Conservation (phyloP, 805 yeast genomes). For the Groenewaldozyma salmanticensis region DNA sequence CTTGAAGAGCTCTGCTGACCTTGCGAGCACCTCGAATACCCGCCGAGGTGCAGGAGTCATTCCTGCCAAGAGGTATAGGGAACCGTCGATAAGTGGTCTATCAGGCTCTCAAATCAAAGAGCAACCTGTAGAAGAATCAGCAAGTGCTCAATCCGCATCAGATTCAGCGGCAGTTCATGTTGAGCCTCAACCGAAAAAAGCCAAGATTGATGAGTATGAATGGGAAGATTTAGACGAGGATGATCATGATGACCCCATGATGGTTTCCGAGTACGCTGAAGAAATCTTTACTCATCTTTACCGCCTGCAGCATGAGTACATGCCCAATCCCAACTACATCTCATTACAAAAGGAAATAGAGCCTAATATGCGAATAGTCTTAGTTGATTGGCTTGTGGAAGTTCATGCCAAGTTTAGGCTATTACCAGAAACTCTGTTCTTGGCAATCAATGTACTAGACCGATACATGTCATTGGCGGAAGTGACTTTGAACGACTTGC, state of each 20-base stretch:
- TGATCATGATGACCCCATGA: constrained; percentile 40
- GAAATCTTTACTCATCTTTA: constrained; percentile 79
- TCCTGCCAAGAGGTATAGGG: background rate
- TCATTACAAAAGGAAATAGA: constrained; percentile 43
- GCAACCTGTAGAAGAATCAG: too few species aligned
- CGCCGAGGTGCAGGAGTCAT: background rate
- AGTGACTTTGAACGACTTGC: constrained; percentile 70
- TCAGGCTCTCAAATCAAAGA: too few species aligned
- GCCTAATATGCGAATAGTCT: constrained; percentile 59
- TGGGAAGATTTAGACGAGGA: constrained; percentile 28
- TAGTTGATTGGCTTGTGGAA: constrained; percentile 91
- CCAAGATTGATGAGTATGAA: constrained; percentile 7
- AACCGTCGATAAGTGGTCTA: background rate
- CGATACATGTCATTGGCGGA: constrained; percentile 67
- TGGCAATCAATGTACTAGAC: constrained; percentile 82
- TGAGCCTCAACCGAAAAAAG: constrained; percentile 4
- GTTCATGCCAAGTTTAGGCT: constrained; percentile 77
- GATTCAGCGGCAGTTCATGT: too few species aligned
- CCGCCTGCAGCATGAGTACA: constrained; percentile 58
- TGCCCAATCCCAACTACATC: constrained; percentile 52
- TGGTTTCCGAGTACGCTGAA: constrained; percentile 87
- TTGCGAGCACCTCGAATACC: too few species aligned
- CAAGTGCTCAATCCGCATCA: too few species aligned
- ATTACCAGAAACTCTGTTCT: constrained; percentile 73
- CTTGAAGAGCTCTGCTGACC: too few species aligned